Evolutionary conservation across 2,329 filamentous ascomycete species (phyloP), one percentile per base, ranked within the genome.

Genomic region (Claviceps sp.): DNA sequence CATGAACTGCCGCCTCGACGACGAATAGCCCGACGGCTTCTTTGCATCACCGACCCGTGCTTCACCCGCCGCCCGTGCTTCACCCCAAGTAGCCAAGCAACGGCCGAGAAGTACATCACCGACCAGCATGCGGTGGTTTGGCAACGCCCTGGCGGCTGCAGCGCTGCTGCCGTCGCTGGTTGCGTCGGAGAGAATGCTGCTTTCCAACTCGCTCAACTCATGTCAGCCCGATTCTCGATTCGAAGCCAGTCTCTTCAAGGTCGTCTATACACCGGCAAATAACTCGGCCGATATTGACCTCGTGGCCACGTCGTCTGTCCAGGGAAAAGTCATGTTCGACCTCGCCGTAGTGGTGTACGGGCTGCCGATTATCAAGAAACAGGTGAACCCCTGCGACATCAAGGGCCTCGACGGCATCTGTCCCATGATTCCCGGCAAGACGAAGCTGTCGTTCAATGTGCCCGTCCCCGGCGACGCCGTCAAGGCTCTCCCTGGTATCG

Each of bases 371-470:
- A 69, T 88, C 60, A 75, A 75, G 53, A 70, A 78, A 57, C 78
- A 70, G 13, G 65, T 95, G 57, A 72, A 91, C 63, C 88, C 88
- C 6, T 96, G 90, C 72, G 69, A 77, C 18, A 71, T 74, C 50
- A 74, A 78, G 57, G 53, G 53, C 2, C 73, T 93, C 55, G 68
- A 74, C 56, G 88, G 88, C 65, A 78, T 96, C 62, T 96, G 90
- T 68, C 89, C 89, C 53, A 94, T 96, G 89, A 85, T 80, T 58
- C 80, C 88, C 14, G 89, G 88, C 57, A 83, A 85, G 60, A 84
- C 95, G 63, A 78, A 84, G 49, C 76, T 94, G 62, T 75, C 61
- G 9, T 88, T 87, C 62, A 85, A 84, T 61, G 65, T 90, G 30
- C 67, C 71, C 1, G 69, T 91, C 47, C 69, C 72, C 13, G 60